Conservation (phyloP, 805 yeast species). For the Nakazawaea ambrosiae region DNA sequence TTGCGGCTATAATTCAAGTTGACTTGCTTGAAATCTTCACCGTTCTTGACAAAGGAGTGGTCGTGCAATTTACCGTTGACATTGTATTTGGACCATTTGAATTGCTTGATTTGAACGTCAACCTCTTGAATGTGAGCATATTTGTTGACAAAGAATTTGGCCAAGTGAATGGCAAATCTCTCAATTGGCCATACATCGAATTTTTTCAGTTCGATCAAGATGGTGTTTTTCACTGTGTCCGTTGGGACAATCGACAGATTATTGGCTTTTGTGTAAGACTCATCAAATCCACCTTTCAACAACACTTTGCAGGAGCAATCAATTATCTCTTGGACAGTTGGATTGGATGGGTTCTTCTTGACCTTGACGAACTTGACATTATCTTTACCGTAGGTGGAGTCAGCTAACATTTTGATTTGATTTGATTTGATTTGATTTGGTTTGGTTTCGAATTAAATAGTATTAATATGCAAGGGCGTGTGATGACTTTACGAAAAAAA, state of each 20-base stretch:
- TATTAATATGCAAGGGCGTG: too few relatives aligned
- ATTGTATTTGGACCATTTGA: conserved; percentile 70
- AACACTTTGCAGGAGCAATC: conserved; percentile 79
- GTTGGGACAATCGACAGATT: conserved; percentile 89
- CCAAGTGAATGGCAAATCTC: conserved; percentile 79
- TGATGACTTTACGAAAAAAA: too few relatives aligned
- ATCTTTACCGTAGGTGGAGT: conserved; percentile 83
- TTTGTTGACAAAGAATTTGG: conserved; percentile 70
- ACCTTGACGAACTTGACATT: conserved; percentile 91
- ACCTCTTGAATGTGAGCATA: conserved; percentile 74
- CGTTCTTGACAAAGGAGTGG: conserved; percentile 82
- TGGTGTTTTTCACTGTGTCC: conserved; percentile 87
- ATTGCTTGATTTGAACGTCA: conserved; percentile 60
- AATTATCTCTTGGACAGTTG: conserved; percentile 69
- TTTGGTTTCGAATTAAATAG: background rate
- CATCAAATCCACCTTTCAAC: conserved; percentile 72
- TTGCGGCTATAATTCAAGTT: conserved; percentile 42
- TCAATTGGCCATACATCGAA: conserved; percentile 88
- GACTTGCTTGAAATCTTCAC: conserved; percentile 71
- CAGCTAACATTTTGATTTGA: conserved; percentile 15
- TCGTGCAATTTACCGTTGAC: conserved; percentile 72
- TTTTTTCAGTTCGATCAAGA: conserved; percentile 74
- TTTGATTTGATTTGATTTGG: background rate
- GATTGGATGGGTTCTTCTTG: conserved; percentile 66
- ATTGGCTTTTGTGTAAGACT: conserved; percentile 82